These are phyloP conservation scores for Chlamydomonas eustigma DNA, from an alignment of 139 green algal species.

Conservation along the genomic window DNA sequence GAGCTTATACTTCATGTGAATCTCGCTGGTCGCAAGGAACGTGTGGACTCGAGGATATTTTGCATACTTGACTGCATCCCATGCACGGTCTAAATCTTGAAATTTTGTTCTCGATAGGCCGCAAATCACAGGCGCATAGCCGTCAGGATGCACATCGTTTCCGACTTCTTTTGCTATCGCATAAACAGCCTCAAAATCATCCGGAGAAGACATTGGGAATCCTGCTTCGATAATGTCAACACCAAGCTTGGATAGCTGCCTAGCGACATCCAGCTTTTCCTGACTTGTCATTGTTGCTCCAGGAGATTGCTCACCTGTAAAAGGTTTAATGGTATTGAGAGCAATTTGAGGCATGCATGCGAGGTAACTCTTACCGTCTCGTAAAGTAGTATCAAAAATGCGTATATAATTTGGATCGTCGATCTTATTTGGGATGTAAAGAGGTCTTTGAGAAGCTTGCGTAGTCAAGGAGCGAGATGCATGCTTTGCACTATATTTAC, in stretches of 20 bases:
- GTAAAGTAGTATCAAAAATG: slow-evolving; percentile 98
- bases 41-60: slow-evolving; percentile 90
- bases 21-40: slow-evolving; percentile 94
- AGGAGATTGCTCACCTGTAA: slow-evolving; percentile 81
- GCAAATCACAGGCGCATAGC: slow-evolving; percentile 98
- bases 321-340: background rate
- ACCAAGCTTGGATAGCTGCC: slow-evolving; percentile 88
- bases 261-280: slow-evolving; percentile 97
- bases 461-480: too few species aligned
- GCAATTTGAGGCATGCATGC: background rate
- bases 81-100: slow-evolving; percentile 80
- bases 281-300: slow-evolving; percentile 91
- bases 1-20: slow-evolving; percentile 86
- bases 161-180: slow-evolving; percentile 90
- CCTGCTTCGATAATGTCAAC: slow-evolving; percentile 99
- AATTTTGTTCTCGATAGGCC: slow-evolving; percentile 82
- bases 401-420: slow-evolving; percentile 91
- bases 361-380: slow-evolving; percentile 63
- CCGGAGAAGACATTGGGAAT: slow-evolving; percentile 93
- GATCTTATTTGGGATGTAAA: slow-evolving; percentile 79
- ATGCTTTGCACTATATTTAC: too few species aligned
- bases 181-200: slow-evolving; percentile 94
- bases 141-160: slow-evolving; percentile 70
- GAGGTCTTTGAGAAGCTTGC: slow-evolving; percentile 33
- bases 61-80: slow-evolving; percentile 85